Percentiles rank a stretch among this genome's conserved stretches.
Evolutionary conservation across 129 eudicot species (phyloP).

Genomic region (Saposhnikovia divaricata): DNA sequence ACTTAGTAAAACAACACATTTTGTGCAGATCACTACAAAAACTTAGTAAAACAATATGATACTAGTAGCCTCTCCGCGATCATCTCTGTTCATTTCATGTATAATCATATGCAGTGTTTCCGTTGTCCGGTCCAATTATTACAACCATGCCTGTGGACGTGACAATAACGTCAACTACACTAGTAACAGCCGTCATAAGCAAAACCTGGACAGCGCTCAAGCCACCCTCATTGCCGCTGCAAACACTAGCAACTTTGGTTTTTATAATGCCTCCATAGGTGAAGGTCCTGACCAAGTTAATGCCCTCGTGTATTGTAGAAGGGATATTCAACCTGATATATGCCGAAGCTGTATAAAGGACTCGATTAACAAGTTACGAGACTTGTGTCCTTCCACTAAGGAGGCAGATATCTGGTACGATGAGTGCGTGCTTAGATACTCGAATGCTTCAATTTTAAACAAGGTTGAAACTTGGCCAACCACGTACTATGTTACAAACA

Average conservation of each 20-base stretch:
- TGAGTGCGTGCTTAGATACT: slow-evolving; percentile 24
- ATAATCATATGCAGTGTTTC: neutral
- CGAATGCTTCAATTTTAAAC: slow-evolving; percentile 12
- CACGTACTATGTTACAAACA: too few relatives aligned
- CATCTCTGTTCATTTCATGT: neutral
- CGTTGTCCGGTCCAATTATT: neutral
- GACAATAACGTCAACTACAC: neutral
- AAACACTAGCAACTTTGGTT: neutral
- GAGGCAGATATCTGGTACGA: slow-evolving; percentile 13
- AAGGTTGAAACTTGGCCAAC: slow-evolving; percentile 3
- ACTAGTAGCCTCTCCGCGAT: neutral
- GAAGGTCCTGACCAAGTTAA: slow-evolving; percentile 16
- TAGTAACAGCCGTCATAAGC: neutral
- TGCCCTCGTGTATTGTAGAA: slow-evolving; percentile 28
- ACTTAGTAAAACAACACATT: too few relatives aligned
- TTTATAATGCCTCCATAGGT: slow-evolving; percentile 25
- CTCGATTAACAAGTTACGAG: neutral
- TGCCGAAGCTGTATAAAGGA: slow-evolving; percentile 22
- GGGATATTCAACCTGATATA: slow-evolving; percentile 14
- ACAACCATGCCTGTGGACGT: neutral
- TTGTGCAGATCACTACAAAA: neutral
- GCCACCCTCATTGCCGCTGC: slow-evolving; percentile 1
- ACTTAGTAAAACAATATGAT: neutral
- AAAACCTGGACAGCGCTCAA: slow-evolving; percentile 14
- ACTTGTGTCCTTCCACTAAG: slow-evolving; percentile 1